Evolutionary conservation across 495 filamentous ascomycete genomes (phyloP), one percentile per base, ranked within the genome.

Genomic region (Pyrenopolyporus hunteri): DNA sequence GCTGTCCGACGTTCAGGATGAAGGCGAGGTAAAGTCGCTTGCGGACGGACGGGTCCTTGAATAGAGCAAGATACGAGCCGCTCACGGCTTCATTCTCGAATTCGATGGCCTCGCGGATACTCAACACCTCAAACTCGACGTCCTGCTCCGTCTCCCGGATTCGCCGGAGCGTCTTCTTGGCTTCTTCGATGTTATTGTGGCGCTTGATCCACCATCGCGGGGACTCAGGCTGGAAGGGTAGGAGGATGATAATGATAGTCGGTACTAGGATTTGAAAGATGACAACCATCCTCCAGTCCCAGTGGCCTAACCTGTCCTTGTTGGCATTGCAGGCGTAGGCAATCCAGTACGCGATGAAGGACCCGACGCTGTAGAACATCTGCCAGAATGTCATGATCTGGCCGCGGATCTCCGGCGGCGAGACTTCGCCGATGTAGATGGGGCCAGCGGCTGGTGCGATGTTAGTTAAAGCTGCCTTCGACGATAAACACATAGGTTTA

Each of bases 341-440:
- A 45, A 87, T 79, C 82, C 81, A 84, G 75, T 69, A 69, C 63
- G 83, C 85, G 63, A 87, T 83, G 70, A 86, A 86, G 23, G 80
- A 81, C 19, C 83, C 83, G 23, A 86, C 84, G 20, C 77, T 81
- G 73, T 86, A 87, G 70, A 86, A 86, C 73, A 85, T 83, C 70
- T 87, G 83, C 84, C 83, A 87, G 60, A 86, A 84, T n/a, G 81
- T 80, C 84, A 87, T 85, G 63, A 87, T 84, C 59, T 79, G 79
- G 51, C 84, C 84, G 40, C 84, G 81, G 56, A 85, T 85, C 45
- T 85, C 78, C 6, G 80, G 66, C 5, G 83, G 82, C 5, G 83
- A 79, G 14, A 87, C 67, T 52, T 87, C 83, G 43, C 83, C 83
- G 44, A 87, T 87, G 61, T 86, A 87, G 51, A 85, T 83, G 0